phyloP scores from a whole-genome alignment of 139 green algal genomes.

The Mesostigma viride region DNA sequence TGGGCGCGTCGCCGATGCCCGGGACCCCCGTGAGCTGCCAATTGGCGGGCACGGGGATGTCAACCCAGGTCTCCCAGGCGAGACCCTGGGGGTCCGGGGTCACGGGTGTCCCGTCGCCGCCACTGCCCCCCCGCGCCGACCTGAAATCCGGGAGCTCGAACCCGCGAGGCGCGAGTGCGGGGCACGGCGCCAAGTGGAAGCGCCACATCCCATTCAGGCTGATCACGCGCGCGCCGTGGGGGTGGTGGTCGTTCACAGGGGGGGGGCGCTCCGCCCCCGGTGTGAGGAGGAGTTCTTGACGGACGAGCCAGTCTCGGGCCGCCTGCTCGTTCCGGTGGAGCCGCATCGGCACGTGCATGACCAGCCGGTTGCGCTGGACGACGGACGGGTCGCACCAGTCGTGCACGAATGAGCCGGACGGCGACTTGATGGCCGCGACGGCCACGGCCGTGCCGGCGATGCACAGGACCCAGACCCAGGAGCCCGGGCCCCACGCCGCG shows the following conservation, averaged over 20 bases:
- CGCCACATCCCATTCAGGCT: neutral
- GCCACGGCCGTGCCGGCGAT: too few relatives aligned
- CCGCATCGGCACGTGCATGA: conserved; percentile 25
- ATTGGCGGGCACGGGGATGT: conserved; percentile 56
- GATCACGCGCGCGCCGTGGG: too few relatives aligned
- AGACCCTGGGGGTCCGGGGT: too few relatives aligned
- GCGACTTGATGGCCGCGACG: too few relatives aligned
- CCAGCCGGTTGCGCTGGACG: conserved; percentile 5
- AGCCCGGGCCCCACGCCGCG: too few relatives aligned
- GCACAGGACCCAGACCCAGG: too few relatives aligned
- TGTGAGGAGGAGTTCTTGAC: too few relatives aligned
- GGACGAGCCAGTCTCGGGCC: neutral
- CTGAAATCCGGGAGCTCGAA: neutral
- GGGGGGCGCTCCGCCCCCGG: too few relatives aligned
- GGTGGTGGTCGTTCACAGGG: too few relatives aligned
- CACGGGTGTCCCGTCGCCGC: too few relatives aligned
- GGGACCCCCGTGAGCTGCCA: conserved; percentile 75
- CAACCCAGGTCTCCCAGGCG: neutral
- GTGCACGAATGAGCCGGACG: too few relatives aligned
- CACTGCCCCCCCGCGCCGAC: too few relatives aligned
- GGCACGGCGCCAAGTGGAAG: neutral
- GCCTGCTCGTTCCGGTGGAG: conserved; percentile 4
- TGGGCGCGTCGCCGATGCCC: conserved; percentile 53
- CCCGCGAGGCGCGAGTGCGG: neutral
- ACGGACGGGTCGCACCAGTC: conserved; percentile 21